Conservation (phyloP, 1,139 yeast species). For the Taphrina flavorubra region DNA sequence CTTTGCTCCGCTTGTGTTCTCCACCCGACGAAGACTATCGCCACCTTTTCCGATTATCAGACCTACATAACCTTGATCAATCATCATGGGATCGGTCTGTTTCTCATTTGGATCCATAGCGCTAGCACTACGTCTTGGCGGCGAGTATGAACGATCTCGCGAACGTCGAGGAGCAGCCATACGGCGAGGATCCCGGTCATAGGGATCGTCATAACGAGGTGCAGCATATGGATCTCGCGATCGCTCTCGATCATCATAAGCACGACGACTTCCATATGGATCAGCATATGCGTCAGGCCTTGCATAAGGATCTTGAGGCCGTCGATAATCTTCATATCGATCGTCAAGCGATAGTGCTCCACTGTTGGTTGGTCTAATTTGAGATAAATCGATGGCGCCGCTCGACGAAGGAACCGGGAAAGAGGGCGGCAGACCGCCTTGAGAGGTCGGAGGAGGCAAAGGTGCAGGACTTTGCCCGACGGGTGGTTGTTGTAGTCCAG, state of each 20-base stretch:
- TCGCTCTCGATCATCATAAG: constrained; percentile 27
- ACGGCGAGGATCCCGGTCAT: constrained; percentile 31
- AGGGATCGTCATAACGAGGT: constrained; percentile 26
- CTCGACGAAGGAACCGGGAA: constrained; percentile 31
- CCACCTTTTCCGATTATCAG: constrained; percentile 48
- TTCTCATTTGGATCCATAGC: constrained; percentile 25
- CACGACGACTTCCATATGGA: constrained; percentile 23
- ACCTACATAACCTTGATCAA: constrained; percentile 47
- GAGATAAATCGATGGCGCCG: constrained; percentile 36
- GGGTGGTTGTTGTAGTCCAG: constrained; percentile 27
- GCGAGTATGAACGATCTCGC: constrained; percentile 34
- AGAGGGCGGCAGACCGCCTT: not conserved
- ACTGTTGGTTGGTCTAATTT: constrained; percentile 25
- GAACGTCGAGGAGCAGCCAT: constrained; percentile 22
- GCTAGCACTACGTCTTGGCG: constrained; percentile 31
- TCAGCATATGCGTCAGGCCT: constrained; percentile 26
- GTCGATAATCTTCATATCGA: constrained; percentile 25
- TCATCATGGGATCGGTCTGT: constrained; percentile 44
- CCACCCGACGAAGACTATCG: constrained; percentile 47
- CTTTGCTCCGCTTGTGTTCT: constrained; percentile 46
- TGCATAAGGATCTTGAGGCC: constrained; percentile 25
- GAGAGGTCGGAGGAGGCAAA: constrained; percentile 10
- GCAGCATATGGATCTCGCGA: constrained; percentile 28
- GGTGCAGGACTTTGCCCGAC: constrained; percentile 9
- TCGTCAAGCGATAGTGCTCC: constrained; percentile 24